A percentile compares a stretch with the other conserved stretches of the same genome.
Evolutionary conservation across 2,329 filamentous ascomycete species (phyloP).

Genomic region (Hymenoscyphus linearis): DNA sequence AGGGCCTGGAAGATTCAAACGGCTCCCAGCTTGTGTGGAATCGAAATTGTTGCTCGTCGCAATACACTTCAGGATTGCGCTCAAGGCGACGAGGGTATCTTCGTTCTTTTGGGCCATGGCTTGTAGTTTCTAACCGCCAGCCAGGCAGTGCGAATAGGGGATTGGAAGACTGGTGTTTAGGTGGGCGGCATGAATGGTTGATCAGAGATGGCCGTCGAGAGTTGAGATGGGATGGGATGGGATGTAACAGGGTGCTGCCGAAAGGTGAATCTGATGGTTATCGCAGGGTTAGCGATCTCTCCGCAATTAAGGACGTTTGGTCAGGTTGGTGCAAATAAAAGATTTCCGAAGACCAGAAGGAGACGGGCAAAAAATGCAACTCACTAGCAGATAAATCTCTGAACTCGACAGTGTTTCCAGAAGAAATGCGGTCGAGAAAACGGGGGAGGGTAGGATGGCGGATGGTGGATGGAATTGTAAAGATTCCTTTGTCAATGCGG

Average conservation of each 20-base stretch:
- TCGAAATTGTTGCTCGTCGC: constrained; percentile 32
- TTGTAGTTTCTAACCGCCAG: constrained; percentile 16
- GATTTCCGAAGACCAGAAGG: neutral
- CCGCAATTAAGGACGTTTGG: neutral
- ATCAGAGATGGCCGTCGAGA: neutral
- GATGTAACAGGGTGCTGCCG: neutral
- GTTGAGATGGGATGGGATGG: neutral
- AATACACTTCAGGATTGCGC: constrained; percentile 49
- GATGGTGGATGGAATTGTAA: neutral
- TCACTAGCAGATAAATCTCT: neutral
- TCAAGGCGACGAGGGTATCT: constrained; percentile 47
- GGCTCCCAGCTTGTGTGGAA: neutral
- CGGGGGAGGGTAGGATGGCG: neutral
- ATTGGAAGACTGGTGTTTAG: neutral
- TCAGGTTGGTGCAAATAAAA: neutral
- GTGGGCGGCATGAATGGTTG: constrained; percentile 15
- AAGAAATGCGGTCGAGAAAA: neutral
- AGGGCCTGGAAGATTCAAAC: constrained; percentile 69
- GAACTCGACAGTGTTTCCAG: neutral
- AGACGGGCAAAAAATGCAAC: neutral
- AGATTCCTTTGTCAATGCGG: constrained; percentile 11
- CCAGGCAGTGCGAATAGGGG: constrained; percentile 19
- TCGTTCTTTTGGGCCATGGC: constrained; percentile 38
- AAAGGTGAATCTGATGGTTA: neutral
- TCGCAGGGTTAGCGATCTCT: neutral